phyloP scores from a whole-genome alignment of 164 flowering plant genomes.

The Vitis cinerea region DNA sequence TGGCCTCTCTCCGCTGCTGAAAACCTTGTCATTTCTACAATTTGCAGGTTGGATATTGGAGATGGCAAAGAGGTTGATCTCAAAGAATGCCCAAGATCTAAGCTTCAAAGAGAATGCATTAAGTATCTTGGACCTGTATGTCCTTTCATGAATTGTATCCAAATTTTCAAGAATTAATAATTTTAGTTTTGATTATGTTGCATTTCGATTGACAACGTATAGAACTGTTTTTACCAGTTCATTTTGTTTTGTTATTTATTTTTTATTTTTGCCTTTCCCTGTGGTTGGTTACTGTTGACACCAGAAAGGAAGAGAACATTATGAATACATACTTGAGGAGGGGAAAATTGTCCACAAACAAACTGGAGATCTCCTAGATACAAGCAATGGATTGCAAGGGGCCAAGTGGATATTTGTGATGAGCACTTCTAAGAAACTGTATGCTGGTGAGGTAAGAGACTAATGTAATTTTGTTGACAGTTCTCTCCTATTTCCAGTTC shows the following conservation, averaged over 20 bases:
- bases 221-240: not conserved
- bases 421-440: conserved; percentile 77
- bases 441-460: conserved; percentile 69
- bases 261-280: not conserved
- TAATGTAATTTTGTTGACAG: not conserved
- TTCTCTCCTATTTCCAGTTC: not conserved
- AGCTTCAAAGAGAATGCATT: conserved; percentile 75
- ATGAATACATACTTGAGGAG: conserved; percentile 56
- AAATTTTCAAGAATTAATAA: not conserved
- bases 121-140: conserved; percentile 95
- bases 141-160: conserved; percentile 2
- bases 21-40: not conserved
- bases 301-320: conserved; percentile 81
- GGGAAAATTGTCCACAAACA: conserved; percentile 63
- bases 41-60: conserved; percentile 89
- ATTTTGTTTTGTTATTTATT: not conserved
- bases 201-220: not conserved
- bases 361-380: conserved; percentile 58
- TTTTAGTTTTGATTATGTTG: not conserved
- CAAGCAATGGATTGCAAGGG: conserved; percentile 31
- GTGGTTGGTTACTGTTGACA: conserved; percentile 3
- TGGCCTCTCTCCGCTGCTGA: not conserved
- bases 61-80: conserved; percentile 83
- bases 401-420: conserved; percentile 88
- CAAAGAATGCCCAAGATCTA: conserved; percentile 66